A percentile compares a stretch with the other conserved stretches of the same genome.
Conservation (phyloP, 2,329 filamentous ascomycete species). For the Diaporthe caulivora region DNA sequence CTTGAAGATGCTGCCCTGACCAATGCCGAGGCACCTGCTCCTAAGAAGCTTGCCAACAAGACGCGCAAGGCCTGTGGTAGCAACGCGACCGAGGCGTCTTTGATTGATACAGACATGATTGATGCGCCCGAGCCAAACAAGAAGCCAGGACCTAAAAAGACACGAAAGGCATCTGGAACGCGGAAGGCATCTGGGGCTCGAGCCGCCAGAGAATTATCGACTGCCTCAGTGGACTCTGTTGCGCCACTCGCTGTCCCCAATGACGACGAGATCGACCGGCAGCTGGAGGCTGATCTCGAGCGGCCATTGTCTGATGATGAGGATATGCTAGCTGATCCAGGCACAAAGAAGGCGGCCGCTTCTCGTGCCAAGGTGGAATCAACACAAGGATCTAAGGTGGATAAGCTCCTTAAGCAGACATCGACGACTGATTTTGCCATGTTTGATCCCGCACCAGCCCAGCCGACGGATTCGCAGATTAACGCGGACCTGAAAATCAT, state of each 20-base stretch:
- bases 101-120: constrained; percentile 55
- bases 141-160: constrained; percentile 52
- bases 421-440: constrained; percentile 58
- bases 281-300: constrained; percentile 74
- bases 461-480: constrained; percentile 61
- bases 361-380: constrained; percentile 46
- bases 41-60: constrained; percentile 71
- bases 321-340: constrained; percentile 59
- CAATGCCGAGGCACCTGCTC: constrained; percentile 60
- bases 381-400: constrained; percentile 42
- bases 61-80: constrained; percentile 63
- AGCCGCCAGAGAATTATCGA: constrained; percentile 48
- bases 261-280: constrained; percentile 75
- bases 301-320: constrained; percentile 67
- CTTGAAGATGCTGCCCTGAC: constrained; percentile 62
- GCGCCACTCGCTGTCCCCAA: constrained; percentile 60
- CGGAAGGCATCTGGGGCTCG: constrained; percentile 59
- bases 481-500: constrained; percentile 64
- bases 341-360: constrained; percentile 52
- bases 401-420: constrained; percentile 43
- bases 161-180: constrained; percentile 54
- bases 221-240: constrained; percentile 59
- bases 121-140: constrained; percentile 51
- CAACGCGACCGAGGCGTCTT: constrained; percentile 55
- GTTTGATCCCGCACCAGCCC: constrained; percentile 62